Evolutionary conservation across 2,329 filamentous ascomycete genomes (phyloP).

Genomic region (Pleurostoma richardsiae): DNA sequence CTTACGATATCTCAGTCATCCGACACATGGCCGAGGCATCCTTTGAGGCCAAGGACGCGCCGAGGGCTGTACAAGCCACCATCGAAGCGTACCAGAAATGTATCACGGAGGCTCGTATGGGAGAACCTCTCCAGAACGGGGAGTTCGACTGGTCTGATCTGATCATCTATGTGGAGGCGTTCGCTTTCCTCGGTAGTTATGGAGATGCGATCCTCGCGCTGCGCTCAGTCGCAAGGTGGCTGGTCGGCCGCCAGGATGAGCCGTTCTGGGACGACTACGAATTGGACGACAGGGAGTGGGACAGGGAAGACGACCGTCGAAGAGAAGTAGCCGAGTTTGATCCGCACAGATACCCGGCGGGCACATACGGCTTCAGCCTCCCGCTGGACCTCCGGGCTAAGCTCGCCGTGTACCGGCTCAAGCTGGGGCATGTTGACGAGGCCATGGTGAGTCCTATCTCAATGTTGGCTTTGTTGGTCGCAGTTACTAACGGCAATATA

Average conservation of each 20-base stretch:
- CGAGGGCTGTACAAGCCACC: constrained; percentile 33
- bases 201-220: constrained; percentile 63
- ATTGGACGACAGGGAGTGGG: constrained; percentile 86
- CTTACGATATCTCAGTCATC: constrained; percentile 49
- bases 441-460: constrained; percentile 55
- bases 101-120: constrained; percentile 34
- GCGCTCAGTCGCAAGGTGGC: constrained; percentile 72
- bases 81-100: constrained; percentile 43
- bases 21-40: constrained; percentile 53
- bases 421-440: constrained; percentile 63
- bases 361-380: constrained; percentile 66
- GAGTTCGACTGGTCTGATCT: constrained; percentile 71
- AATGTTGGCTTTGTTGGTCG: background rate
- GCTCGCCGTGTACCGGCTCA: constrained; percentile 77
- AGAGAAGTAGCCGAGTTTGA: constrained; percentile 55
- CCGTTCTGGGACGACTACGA: constrained; percentile 68
- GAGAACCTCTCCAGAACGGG: constrained; percentile 23
- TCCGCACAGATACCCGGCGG: constrained; percentile 42
- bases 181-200: constrained; percentile 59
- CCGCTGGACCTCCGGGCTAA: constrained; percentile 81
- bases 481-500: constrained; percentile 2
- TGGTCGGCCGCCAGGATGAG: constrained; percentile 71
- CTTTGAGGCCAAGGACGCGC: constrained; percentile 41
- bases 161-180: constrained; percentile 79
- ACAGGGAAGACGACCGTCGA: constrained; percentile 67